A percentile compares a stretch with the other conserved stretches of the same genome.
These are phyloP conservation scores for Rhynchospora tenuis DNA, from an alignment of 176 grass and related monocot genomes.

Conservation along the genomic window DNA sequence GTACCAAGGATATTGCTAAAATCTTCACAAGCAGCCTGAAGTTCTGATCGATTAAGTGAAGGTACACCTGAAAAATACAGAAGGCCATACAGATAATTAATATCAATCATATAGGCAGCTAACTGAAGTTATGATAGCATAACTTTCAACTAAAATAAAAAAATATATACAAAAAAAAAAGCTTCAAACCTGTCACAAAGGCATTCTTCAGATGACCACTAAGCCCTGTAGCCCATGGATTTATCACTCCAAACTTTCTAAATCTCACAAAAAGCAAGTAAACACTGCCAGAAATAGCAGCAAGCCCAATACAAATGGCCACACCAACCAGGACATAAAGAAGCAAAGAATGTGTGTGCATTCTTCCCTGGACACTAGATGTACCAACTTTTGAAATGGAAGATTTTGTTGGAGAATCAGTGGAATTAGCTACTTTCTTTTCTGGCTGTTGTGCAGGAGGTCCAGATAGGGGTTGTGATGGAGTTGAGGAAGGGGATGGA, in stretches of 20 bases:
- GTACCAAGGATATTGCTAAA: conserved; percentile 79
- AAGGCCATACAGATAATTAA: conserved; percentile 4
- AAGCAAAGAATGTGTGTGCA: background rate
- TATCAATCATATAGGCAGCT: background rate
- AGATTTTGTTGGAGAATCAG: background rate
- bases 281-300: conserved; percentile 21
- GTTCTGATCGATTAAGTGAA: conserved; percentile 47
- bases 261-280: conserved; percentile 33
- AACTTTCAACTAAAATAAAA: background rate
- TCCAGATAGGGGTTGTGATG: background rate
- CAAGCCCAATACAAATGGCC: conserved; percentile 27
- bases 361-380: background rate
- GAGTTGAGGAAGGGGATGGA: background rate
- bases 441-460: background rate
- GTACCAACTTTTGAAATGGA: background rate
- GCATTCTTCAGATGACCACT: conserved; percentile 48
- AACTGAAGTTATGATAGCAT: background rate
- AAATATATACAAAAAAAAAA: conserved; percentile 12
- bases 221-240: conserved; percentile 51
- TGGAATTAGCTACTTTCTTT: background rate
- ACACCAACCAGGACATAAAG: conserved; percentile 37
- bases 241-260: conserved; percentile 43
- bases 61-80: conserved; percentile 47
- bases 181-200: conserved; percentile 44
- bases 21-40: conserved; percentile 77